Base-by-base conservation (phyloP, 2,329 filamentous ascomycete genomes). In the Fragosphaeria purpurea region DNA sequence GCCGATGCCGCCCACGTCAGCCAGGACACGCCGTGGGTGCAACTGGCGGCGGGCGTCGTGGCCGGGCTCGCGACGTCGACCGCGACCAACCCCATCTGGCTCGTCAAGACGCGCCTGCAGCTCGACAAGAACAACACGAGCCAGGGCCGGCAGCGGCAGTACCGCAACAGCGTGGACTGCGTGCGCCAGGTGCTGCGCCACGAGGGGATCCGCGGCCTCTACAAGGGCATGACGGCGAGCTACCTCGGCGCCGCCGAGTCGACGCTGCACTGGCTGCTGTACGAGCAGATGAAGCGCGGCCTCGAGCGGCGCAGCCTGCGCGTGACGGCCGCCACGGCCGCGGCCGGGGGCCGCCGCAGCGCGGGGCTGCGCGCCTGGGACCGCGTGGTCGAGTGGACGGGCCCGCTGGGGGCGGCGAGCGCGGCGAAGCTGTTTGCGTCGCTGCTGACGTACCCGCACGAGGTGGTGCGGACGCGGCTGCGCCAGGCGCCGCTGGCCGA, bases 81-180 rank as follows among this genome's bases (percentile, higher is more conserved):
- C 1, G 87, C 85, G 30, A 97, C 90, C 39, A 96, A 96, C 67
- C 90, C 90, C 1, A 95, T 97, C 62, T 97, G 90, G 90, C 78
- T 97, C 56, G 82, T 97, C 63, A 97, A 97, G 75, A 97, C 90
- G 41, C 76, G 90, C 35, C 66, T 97, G 59, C 90, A 97, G 69
- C 78, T 97, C 37, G 90, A 97, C 71, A 94, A 90, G 71, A 87
- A 86, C 62, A 79, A 82, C 48, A 85, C 84, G 12, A 71, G 76
- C 53, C 77, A 70, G 32, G 74, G 72, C 40, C 69, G 70, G 49
- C 71, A 73, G 47, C 75, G 90, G 48, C 82, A 82, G 61, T 96
- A 97, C 68, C 82, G 81, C 64, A 95, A 95, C 66, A 90, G 87
- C 56, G 77, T 83, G 67, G 90, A 97, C 67, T 97, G 90, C 65